These are phyloP conservation scores for Penicillium soppii DNA, from an alignment of 495 filamentous ascomycete species.

Conservation along the genomic window DNA sequence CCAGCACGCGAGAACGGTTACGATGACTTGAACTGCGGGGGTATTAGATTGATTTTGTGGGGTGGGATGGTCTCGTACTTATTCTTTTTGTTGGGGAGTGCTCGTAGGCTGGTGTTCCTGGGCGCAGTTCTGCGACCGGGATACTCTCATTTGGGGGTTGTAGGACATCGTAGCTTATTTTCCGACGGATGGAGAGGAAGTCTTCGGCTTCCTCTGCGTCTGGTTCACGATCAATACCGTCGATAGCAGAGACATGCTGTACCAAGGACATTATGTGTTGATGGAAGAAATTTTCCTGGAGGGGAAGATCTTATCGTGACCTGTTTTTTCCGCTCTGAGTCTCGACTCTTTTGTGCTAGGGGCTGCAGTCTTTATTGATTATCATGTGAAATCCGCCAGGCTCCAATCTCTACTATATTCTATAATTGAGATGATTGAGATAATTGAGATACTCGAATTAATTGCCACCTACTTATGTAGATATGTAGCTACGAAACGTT, in stretches of 20 bases:
- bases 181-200: conserved; percentile 20
- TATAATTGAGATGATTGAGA: no score
- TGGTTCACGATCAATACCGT: conserved; percentile 39
- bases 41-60: conserved; percentile 4
- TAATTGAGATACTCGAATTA: no score
- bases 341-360: background rate
- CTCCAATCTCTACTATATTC: no score
- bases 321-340: background rate
- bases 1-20: conserved; percentile 62
- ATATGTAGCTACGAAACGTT: no score
- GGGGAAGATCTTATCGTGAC: background rate
- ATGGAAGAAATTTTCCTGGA: conserved; percentile 4
- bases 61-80: conserved; percentile 23
- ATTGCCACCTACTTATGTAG: no score
- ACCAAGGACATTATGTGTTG: conserved; percentile 41
- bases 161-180: conserved; percentile 36
- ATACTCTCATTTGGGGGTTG: conserved; percentile 14
- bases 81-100: conserved; percentile 52
- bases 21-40: conserved; percentile 54
- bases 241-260: conserved; percentile 41
- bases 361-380: background rate
- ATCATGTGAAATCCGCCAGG: background rate
- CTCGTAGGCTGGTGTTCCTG: conserved; percentile 46
- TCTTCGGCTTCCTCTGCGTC: conserved; percentile 19
- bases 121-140: conserved; percentile 20